phyloP scores from a whole-genome alignment of 2,329 filamentous ascomycete species.

The Xylaria digitata region DNA sequence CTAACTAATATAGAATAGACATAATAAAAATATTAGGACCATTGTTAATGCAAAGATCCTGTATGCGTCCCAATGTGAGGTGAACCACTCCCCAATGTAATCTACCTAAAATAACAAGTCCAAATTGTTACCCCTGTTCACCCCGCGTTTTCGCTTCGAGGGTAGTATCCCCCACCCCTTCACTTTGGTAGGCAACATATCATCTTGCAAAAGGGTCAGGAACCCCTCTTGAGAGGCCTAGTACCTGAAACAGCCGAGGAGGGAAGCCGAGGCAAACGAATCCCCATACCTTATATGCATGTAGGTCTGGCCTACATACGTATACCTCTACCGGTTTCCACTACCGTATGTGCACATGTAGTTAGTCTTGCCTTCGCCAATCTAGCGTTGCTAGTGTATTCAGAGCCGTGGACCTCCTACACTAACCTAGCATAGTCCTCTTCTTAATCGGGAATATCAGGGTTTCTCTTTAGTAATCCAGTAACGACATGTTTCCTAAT shows the following conservation, averaged over 20 bases:
- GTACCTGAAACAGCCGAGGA: conserved; percentile 33
- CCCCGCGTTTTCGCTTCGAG: conserved; percentile 38
- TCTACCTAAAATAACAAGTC: conserved; percentile 15
- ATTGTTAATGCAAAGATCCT: conserved; percentile 11
- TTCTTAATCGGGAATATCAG: background rate
- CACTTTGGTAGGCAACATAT: conserved; percentile 11
- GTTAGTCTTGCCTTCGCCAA: conserved; percentile 6
- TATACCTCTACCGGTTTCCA: background rate
- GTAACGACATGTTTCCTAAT: conserved; percentile 3
- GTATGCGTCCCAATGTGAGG: conserved; percentile 11
- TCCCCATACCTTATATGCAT: background rate
- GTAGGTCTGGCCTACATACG: background rate
- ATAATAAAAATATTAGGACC: conserved; percentile 7
- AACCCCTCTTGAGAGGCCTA: conserved; percentile 18
- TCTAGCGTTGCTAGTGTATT: conserved; percentile 3
- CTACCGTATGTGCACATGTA: background rate
- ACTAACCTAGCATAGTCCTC: background rate
- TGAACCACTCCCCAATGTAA: background rate
- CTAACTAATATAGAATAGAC: background rate
- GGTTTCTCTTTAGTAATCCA: background rate
- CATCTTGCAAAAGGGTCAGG: conserved; percentile 12
- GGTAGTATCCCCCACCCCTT: conserved; percentile 10
- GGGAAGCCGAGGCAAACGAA: conserved; percentile 13
- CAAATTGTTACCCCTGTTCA: conserved; percentile 22
- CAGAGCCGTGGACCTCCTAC: background rate